These are phyloP conservation scores for Rhododendron henanense DNA, from an alignment of 148 eudicot genomes.

Conservation along the genomic window DNA sequence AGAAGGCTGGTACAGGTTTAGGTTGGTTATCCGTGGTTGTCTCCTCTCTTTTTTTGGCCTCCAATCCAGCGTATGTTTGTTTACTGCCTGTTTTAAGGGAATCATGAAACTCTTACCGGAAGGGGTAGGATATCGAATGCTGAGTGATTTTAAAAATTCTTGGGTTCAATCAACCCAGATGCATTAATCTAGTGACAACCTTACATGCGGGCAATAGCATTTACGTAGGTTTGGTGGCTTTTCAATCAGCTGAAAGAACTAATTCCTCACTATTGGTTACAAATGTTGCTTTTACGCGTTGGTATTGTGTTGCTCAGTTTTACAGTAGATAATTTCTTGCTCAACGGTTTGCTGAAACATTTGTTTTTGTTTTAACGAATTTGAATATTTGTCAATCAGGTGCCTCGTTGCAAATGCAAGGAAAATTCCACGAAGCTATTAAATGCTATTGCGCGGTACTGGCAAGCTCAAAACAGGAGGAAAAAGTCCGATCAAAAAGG, in stretches of 20 bases:
- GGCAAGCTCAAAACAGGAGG: constrained; percentile 58
- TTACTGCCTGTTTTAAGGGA: not conserved
- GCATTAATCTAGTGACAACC: not conserved
- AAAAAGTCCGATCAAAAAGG: too few species aligned
- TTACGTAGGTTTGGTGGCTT: not conserved
- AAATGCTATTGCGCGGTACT: constrained; percentile 77
- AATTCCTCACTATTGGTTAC: not conserved
- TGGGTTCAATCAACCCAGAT: not conserved
- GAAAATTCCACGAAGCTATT: constrained; percentile 78
- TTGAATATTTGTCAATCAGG: constrained; percentile 39
- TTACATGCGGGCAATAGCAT: not conserved
- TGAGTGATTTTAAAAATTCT: not conserved
- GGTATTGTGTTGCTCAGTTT: constrained; percentile 8
- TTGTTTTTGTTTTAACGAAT: constrained; percentile 20
- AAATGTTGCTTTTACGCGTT: not conserved
- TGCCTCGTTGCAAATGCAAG: constrained; percentile 93
- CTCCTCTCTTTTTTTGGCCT: not conserved
- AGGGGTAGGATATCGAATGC: not conserved
- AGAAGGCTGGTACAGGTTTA: constrained; percentile 90
- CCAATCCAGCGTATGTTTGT: not conserved
- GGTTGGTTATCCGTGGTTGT: constrained; percentile 39
- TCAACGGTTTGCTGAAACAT: not conserved
- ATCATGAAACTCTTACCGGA: not conserved
- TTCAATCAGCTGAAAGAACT: not conserved
- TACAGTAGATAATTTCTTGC: constrained; percentile 19